These are phyloP conservation scores for Stephanocyclus meneghinianus DNA, from an alignment of 352 stramenopile genomes.

Conservation along the genomic window DNA sequence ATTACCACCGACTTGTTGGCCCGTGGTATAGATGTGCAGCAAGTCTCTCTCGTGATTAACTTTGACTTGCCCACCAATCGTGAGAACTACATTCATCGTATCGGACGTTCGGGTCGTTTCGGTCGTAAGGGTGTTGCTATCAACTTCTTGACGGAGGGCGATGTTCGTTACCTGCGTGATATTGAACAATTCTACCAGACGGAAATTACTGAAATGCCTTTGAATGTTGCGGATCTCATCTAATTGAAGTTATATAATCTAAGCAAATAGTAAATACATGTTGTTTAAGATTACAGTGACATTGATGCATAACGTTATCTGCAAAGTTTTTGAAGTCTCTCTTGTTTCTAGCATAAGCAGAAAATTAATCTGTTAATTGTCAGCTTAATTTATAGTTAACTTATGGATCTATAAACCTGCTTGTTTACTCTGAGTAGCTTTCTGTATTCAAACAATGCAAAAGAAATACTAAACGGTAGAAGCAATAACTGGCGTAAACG, in stretches of 20 bases:
- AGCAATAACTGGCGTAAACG: too few relatives aligned
- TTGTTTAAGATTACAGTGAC: not conserved
- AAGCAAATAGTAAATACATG: slow-evolving; percentile 2
- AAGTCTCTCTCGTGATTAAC: slow-evolving; percentile 95
- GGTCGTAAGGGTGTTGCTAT: slow-evolving; percentile 99
- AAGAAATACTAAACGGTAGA: too few relatives aligned
- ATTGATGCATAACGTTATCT: not conserved
- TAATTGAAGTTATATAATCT: slow-evolving; percentile 24
- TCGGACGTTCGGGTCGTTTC: slow-evolving; percentile 99
- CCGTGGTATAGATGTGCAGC: slow-evolving; percentile 99
- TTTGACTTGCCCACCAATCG: slow-evolving; percentile 99
- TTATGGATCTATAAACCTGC: too few relatives aligned
- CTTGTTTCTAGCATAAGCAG: not conserved
- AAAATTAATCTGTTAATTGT: not conserved
- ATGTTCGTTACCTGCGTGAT: slow-evolving; percentile 98
- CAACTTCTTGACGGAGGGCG: slow-evolving; percentile 99
- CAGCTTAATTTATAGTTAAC: too few relatives aligned
- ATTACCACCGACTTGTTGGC: slow-evolving; percentile 99
- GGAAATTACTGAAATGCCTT: slow-evolving; percentile 99
- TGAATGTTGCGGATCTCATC: slow-evolving; percentile 96
- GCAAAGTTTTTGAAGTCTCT: not conserved
- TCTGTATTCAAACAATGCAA: too few relatives aligned
- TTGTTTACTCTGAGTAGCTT: too few relatives aligned
- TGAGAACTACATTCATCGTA: slow-evolving; percentile 99
- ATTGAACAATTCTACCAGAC: slow-evolving; percentile 99